Conservation (phyloP, 495 filamentous ascomycete genomes). For the Penicillium robsamsonii region DNA sequence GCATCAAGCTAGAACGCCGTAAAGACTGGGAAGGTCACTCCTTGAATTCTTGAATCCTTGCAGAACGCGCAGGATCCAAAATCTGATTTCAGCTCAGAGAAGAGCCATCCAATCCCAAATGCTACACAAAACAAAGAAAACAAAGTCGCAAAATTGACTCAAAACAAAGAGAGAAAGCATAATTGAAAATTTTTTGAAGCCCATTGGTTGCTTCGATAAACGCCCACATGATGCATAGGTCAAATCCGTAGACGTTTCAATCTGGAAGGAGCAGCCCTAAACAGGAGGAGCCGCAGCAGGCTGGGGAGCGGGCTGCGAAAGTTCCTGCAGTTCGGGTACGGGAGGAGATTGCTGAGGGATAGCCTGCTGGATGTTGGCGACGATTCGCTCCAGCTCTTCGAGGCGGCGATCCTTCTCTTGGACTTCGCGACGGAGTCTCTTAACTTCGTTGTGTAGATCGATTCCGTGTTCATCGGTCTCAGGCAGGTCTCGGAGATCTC, state of each 20-base stretch:
- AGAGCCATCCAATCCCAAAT: constrained; percentile 18
- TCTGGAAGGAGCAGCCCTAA: constrained; percentile 6
- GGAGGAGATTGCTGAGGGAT: constrained; percentile 34
- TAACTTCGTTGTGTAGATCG: constrained; percentile 57
- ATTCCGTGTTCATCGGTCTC: constrained; percentile 42
- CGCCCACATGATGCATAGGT: constrained; percentile 22
- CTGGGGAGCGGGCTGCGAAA: constrained; percentile 22
- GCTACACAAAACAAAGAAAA: constrained; percentile 11
- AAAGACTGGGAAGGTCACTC: constrained; percentile 4
- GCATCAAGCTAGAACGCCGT: constrained; percentile 28
- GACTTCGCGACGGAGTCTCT: constrained; percentile 55
- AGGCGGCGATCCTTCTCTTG: constrained; percentile 50
- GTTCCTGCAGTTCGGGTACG: constrained; percentile 18
- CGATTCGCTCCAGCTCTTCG: constrained; percentile 45
- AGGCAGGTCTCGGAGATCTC: constrained; percentile 27
- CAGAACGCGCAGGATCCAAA: neutral
- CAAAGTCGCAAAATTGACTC: neutral
- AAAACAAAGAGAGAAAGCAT: neutral
- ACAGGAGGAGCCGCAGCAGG: constrained; percentile 17
- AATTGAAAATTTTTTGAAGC: constrained; percentile 9
- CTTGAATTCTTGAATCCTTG: neutral
- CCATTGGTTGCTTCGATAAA: constrained; percentile 13
- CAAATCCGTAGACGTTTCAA: constrained; percentile 4
- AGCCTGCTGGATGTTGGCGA: constrained; percentile 43
- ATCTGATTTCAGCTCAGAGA: neutral